These are phyloP conservation scores for Cladophialophora immunda DNA, from an alignment of 2,329 filamentous ascomycete species.

Conservation along the genomic window DNA sequence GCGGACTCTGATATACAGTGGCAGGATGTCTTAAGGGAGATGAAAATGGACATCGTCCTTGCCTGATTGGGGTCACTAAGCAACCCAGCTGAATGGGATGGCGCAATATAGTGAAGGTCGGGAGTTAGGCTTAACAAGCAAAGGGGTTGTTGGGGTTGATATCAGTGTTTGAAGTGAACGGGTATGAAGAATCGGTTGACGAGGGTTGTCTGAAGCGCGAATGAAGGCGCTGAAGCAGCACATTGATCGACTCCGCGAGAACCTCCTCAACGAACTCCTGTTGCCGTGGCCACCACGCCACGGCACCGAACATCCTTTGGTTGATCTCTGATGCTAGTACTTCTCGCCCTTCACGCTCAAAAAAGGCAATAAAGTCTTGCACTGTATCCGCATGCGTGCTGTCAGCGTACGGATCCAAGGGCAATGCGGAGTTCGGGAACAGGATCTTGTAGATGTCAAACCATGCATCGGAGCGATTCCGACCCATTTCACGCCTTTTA, in stretches of 20 bases:
- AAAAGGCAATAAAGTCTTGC: conserved; percentile 23
- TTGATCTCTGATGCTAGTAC: conserved; percentile 10
- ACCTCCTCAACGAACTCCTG: conserved; percentile 8
- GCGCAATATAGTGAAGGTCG: neutral
- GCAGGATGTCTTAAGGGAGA: conserved; percentile 47
- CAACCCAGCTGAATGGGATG: neutral
- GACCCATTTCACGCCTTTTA: conserved; percentile 22
- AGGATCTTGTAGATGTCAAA: conserved; percentile 30
- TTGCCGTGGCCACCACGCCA: neutral
- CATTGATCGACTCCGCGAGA: conserved; percentile 6
- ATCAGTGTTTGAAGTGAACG: neutral
- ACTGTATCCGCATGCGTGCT: conserved; percentile 5
- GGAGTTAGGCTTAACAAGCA: neutral
- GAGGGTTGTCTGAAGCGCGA: conserved; percentile 8
- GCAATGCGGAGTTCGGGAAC: conserved; percentile 27
- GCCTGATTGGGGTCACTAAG: conserved; percentile 20
- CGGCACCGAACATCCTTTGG: conserved; percentile 3
- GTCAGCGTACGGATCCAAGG: conserved; percentile 28
- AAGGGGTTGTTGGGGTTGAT: neutral
- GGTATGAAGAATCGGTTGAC: neutral
- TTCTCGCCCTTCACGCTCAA: conserved; percentile 15
- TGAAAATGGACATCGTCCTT: conserved; percentile 48
- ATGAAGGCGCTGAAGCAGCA: conserved; percentile 8
- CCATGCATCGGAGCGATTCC: conserved; percentile 21
- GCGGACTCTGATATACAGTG: conserved; percentile 42